Evolutionary conservation across 2,329 filamentous ascomycete genomes (phyloP).

Genomic region (Erysiphe pisi): DNA sequence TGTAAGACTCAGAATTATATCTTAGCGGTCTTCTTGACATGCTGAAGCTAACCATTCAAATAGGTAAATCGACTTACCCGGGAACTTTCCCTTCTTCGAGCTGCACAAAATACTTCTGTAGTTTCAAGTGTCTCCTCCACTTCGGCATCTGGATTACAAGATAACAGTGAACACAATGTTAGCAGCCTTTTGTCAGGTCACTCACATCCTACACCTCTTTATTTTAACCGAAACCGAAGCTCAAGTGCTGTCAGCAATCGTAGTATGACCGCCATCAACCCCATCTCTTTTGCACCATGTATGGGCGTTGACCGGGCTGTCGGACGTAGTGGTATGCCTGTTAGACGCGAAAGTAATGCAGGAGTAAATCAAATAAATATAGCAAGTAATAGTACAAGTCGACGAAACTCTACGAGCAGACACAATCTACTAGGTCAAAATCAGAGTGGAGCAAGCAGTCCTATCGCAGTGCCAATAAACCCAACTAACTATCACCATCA

Average conservation of each 20-base stretch:
- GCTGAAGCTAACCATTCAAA: background rate
- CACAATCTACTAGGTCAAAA: background rate
- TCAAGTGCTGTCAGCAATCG: slow-evolving; percentile 42
- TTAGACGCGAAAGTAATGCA: background rate
- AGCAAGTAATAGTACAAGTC: background rate
- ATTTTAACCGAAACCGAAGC: slow-evolving; percentile 48
- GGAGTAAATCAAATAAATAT: background rate
- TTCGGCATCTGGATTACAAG: slow-evolving; percentile 44
- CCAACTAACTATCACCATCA: background rate
- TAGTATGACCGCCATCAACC: slow-evolving; percentile 37
- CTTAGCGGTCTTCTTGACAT: background rate
- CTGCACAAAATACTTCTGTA: slow-evolving; percentile 55
- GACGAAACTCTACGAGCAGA: background rate
- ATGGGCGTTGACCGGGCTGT: slow-evolving; percentile 34
- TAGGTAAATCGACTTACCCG: slow-evolving; percentile 88
- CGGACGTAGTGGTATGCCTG: slow-evolving; percentile 28
- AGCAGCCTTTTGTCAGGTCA: slow-evolving; percentile 43
- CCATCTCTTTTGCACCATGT: slow-evolving; percentile 40
- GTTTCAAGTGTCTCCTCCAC: slow-evolving; percentile 55
- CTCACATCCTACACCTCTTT: slow-evolving; percentile 47
- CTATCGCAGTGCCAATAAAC: background rate
- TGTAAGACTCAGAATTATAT: slow-evolving; percentile 43
- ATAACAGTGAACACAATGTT: slow-evolving; percentile 40
- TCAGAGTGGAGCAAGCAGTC: background rate
- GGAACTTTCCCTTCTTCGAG: slow-evolving; percentile 73